Evolutionary conservation across 768 basidiomycete species (phyloP).

Genomic region (Mycena indigotica): DNA sequence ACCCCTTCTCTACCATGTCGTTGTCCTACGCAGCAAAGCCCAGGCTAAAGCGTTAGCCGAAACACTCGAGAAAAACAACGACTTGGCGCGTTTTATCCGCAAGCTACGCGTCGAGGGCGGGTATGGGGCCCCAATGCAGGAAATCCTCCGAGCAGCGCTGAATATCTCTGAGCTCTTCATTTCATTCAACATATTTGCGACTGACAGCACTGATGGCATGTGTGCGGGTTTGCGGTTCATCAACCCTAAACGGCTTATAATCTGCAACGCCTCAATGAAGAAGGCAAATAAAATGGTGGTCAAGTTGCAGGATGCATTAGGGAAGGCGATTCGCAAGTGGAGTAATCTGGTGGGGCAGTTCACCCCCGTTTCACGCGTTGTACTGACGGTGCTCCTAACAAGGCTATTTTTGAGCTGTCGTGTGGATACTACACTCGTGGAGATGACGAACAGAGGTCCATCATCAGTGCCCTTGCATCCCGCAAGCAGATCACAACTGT

Average conservation of each 20-base stretch:
- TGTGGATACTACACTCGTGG: neutral
- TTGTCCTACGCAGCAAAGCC: slow-evolving; percentile 23
- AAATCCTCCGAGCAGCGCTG: neutral
- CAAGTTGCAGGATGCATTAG: neutral
- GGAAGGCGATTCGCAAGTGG: neutral
- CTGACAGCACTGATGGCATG: neutral
- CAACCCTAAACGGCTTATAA: neutral
- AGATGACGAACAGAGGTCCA: neutral
- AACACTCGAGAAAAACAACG: slow-evolving; percentile 10
- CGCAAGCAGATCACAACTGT: neutral
- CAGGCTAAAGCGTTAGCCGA: slow-evolving; percentile 23
- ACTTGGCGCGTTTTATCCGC: slow-evolving; percentile 23
- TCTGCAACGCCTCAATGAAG: neutral
- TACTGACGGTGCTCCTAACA: neutral
- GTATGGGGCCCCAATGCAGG: slow-evolving; percentile 13
- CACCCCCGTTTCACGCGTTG: neutral
- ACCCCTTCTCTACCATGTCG: slow-evolving; percentile 25
- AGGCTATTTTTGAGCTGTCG: neutral
- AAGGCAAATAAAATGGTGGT: neutral
- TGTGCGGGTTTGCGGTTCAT: neutral
- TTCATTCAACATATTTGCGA: neutral
- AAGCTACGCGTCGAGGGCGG: slow-evolving; percentile 27
- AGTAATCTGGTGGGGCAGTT: neutral
- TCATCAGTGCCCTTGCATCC: neutral
- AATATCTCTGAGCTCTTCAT: neutral